phyloP scores from a whole-genome alignment of 352 stramenopile species.

The Thalassiosira mediterranea region DNA sequence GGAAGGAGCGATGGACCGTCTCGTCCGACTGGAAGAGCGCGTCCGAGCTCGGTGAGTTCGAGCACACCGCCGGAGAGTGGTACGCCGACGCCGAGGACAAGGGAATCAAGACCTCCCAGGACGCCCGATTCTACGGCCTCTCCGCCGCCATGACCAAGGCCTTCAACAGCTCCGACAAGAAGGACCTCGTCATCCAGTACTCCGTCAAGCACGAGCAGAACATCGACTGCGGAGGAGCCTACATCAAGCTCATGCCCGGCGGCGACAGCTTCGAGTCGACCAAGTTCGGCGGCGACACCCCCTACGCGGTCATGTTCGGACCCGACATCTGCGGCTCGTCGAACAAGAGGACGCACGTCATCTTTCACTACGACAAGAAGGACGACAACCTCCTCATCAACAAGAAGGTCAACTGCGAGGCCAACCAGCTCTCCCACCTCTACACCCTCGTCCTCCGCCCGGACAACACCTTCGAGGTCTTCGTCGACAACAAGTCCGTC shows the following conservation, averaged over 20 bases:
- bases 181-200: constrained; percentile 90
- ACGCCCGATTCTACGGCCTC: constrained; percentile 97
- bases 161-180: constrained; percentile 65
- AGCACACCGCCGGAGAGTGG: constrained; percentile 91
- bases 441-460: constrained; percentile 97
- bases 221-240: constrained; percentile 97
- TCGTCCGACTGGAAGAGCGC: constrained; percentile 94
- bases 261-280: constrained; percentile 87
- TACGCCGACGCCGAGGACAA: constrained; percentile 89
- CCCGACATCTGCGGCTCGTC: constrained; percentile 96
- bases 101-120: constrained; percentile 93
- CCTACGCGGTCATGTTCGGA: constrained; percentile 98
- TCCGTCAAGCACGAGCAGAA: constrained; percentile 98
- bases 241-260: constrained; percentile 98
- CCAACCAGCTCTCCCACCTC: constrained; percentile 95
- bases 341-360: constrained; percentile 96
- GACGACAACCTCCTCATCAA: constrained; percentile 92
- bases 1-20: constrained; percentile 86
- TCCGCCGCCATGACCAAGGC: constrained; percentile 83
- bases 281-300: constrained; percentile 94
- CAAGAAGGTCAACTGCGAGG: constrained; percentile 89
- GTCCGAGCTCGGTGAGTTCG: constrained; percentile 93
- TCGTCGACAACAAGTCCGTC: constrained; percentile 95
- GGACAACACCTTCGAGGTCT: constrained; percentile 97
- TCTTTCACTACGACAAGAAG: constrained; percentile 96